Evolutionary conservation across 2,329 filamentous ascomycete genomes (phyloP), one percentile per base, ranked within the genome.

Genomic region (Microcyclospora pomicola): DNA sequence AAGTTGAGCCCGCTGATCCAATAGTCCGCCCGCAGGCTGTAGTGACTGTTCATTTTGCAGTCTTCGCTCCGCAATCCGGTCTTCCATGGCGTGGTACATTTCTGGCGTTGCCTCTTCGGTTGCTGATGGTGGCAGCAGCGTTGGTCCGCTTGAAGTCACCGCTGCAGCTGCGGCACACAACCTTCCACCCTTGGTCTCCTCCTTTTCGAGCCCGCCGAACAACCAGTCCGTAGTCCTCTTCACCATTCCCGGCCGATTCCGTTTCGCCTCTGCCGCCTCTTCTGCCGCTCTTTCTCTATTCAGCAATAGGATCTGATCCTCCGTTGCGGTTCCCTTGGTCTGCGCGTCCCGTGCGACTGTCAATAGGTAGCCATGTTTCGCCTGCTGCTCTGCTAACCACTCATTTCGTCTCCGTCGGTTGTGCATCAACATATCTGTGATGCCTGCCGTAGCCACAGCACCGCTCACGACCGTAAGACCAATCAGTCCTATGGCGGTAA

Each of bases 351-450:
- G 59, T 27, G 71, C 71, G 33, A 58, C 56, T 34, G 57, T 54
- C 31, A 72, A 53, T 29, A 63, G 60, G 36, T 52, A 55, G 36
- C 59, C 59, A 34, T 59, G 59, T 49, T 66, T 54, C 34, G 59
- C 60, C 47, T 69, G 62, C 50, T 76, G 61, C 43, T 68, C 60
- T 33, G 62, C 68, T 44, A 76, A 67, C 65, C 69, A 82, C 44
- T 79, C 72, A 29, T 66, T 66, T 40, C 71, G 66, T 62, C 79
- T 76, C 41, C 71, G 67, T 39, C 77, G 71, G 57, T 81, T 82
- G 61, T 80, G 76, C 42, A 78, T 59, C 41, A 80, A 67, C 65
- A 82, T 72, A 51, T 79, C 77, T 42, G 72, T 68, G 46, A 78
- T 67, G 9, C 77, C 75, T 55, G 79, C 78, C 30, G 73, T 66